phyloP scores from a whole-genome alignment of 2,329 filamentous ascomycete genomes.

The Aspergillus texensis region DNA sequence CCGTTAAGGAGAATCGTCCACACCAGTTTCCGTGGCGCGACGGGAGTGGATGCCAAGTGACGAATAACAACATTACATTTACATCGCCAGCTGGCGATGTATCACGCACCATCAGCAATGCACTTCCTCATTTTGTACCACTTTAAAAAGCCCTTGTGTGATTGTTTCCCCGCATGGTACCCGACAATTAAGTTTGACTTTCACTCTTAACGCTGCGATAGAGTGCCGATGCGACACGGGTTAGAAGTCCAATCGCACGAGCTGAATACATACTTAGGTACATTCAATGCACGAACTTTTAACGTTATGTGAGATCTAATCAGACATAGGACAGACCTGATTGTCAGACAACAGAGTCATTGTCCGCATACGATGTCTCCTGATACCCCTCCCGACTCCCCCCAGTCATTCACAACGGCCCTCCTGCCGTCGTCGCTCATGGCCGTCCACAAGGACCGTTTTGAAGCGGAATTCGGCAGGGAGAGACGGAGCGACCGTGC shows the following conservation, averaged over 20 bases:
- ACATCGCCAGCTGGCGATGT: constrained; percentile 4
- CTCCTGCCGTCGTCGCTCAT: neutral
- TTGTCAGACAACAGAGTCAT: neutral
- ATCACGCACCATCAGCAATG: neutral
- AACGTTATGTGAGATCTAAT: neutral
- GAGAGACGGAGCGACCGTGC: neutral
- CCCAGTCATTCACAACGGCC: neutral
- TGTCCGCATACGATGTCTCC: neutral
- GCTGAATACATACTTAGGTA: neutral
- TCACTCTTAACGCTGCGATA: neutral
- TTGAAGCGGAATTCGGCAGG: neutral
- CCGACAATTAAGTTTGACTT: neutral
- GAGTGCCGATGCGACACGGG: neutral
- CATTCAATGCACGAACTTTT: neutral
- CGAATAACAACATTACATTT: constrained; percentile 2
- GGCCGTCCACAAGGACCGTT: neutral
- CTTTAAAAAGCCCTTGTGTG: neutral
- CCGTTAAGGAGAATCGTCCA: neutral
- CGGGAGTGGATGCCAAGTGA: constrained; percentile 1
- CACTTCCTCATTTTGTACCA: neutral
- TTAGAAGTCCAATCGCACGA: neutral
- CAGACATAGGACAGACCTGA: neutral
- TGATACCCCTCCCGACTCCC: neutral
- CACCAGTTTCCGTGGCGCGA: constrained; percentile 5
- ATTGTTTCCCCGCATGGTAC: neutral